Evolutionary conservation across 108 stramenopile genomes (phyloP), one percentile per base, ranked within the genome.

Genomic region (Skeletonema menzelii): DNA sequence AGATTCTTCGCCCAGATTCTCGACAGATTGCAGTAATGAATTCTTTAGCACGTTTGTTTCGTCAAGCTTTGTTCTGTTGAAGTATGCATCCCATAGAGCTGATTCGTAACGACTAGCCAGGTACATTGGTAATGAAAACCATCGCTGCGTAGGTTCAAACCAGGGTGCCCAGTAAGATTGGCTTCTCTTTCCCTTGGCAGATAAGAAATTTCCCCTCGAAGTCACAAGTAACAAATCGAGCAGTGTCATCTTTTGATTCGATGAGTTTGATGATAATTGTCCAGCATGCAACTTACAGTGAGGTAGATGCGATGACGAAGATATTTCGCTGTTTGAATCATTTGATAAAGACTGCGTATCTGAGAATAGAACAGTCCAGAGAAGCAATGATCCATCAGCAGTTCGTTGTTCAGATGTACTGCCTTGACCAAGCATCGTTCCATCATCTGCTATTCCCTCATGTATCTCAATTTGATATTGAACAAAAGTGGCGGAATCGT

Each of bases 71-170:
- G 32, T 73, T 42, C 69, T 76, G 37, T 38, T 42, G 24, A 40
- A 70, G 75, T 75, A 91, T 20, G 83, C 59, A 65, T 83, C 72
- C 89, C 90, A 90, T 15, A 94, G 81, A 15, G 89, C 72, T 22
- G 86, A 72, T 62, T 91, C 88, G 56, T 76, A 90, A 58, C 90
- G 77, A 82, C 88, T 86, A 44, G 90, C 82, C 27, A 94, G 72
- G 66, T 87, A 94, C 77, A 86, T 82, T 26, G 86, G 78, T 5
- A 94, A 71, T 6, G 93, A 86, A 65, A 94, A 91, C 90, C 90
- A 94, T 40, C 84, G 76, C 56, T 76, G 55, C 6, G 84, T 87
- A 20, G 90, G 90, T 62, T 86, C 62, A 34, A 94, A 75, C 93
- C 93, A 94, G 17, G 79, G 79, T 8, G 85, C 80, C 22, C 32